Conservation (phyloP, 352 stramenopile genomes). For the Globisporangium middletonii region DNA sequence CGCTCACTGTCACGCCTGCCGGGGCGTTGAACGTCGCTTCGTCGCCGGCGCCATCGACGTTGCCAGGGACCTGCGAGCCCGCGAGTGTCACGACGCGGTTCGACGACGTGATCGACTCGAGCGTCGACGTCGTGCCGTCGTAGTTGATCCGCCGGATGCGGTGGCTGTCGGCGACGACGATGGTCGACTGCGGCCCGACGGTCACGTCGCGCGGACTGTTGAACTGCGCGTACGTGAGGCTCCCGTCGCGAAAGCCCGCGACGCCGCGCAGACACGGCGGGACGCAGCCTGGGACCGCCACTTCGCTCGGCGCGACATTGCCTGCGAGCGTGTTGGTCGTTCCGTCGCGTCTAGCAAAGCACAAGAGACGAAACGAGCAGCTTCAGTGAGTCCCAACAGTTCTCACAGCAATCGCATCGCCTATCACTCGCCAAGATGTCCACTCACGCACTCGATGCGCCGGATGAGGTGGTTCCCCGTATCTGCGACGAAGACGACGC, state of each 20-base stretch:
- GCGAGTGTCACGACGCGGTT: constrained; percentile 90
- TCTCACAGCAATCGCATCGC: too few species aligned
- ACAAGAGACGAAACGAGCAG: neutral
- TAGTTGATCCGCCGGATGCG: constrained; percentile 84
- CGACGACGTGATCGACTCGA: constrained; percentile 61
- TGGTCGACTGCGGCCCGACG: constrained; percentile 63
- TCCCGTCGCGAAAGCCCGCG: constrained; percentile 83
- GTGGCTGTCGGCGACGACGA: constrained; percentile 90
- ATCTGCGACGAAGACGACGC: constrained; percentile 92
- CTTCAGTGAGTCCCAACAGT: neutral
- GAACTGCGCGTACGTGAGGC: constrained; percentile 85
- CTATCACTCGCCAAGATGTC: neutral
- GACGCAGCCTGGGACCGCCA: constrained; percentile 79
- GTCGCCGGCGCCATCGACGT: constrained; percentile 80
- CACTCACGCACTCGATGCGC: constrained; percentile 52
- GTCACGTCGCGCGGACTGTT: constrained; percentile 91
- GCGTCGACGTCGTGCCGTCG: constrained; percentile 34
- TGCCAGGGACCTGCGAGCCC: constrained; percentile 56
- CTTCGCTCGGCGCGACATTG: constrained; percentile 45
- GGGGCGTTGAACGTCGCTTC: constrained; percentile 91
- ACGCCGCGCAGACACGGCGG: constrained; percentile 88
- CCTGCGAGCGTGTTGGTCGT: constrained; percentile 64
- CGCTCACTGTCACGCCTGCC: constrained; percentile 75
- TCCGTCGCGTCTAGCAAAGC: constrained; percentile 25
- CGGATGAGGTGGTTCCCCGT: constrained; percentile 95